Base-by-base conservation (phyloP, 306 rosid genomes). In the Vicia villosa region DNA sequence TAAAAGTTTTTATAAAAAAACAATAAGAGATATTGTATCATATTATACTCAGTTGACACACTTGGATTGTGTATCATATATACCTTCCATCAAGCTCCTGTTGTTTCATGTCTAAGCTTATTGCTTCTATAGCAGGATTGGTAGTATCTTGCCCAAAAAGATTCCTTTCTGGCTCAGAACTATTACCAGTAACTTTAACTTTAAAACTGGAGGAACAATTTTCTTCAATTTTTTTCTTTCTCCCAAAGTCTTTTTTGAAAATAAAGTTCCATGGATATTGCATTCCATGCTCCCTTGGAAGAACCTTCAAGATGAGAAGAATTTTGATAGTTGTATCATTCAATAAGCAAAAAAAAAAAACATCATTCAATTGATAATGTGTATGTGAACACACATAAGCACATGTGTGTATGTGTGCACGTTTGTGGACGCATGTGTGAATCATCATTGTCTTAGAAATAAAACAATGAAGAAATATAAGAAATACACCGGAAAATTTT, bases 21-120 rank as follows among this genome's bases (percentile, higher is more conserved):
- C n/a, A 36, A 40, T 81, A 19, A 75, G 34, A 57, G 79, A 60
- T 9, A 40, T 66, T 30, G 36, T 43, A 76, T 64, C 52, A 61
- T 41, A 66, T 57, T 69, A 66, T 47, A 58, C 17, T 34, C 77
- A 65, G 49, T 61, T 19, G 28, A 73, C 24, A 59, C 34, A 80
- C 72, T 72, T 36, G 64, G 61, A 62, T 43, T 61, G 41, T 26
- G 69, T 30, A 55, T 65, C 74, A 79, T 59, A 63, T 75, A 93
- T 75, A 93, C 98, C 97, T 90, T 79, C 88, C 80, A 79, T 90
- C 98, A 74, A 90, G 86, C 83, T 90, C 97, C 66, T 90, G 97
- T 80, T 88, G 98, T 78, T 84, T 90, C 98, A 93, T 90, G 82
- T 93, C 98, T 69, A 93, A 76, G 75, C 88, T 90, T 74, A 85